These are phyloP conservation scores for Combretum micranthum DNA, from an alignment of 345 rosid species.

Conservation along the genomic window DNA sequence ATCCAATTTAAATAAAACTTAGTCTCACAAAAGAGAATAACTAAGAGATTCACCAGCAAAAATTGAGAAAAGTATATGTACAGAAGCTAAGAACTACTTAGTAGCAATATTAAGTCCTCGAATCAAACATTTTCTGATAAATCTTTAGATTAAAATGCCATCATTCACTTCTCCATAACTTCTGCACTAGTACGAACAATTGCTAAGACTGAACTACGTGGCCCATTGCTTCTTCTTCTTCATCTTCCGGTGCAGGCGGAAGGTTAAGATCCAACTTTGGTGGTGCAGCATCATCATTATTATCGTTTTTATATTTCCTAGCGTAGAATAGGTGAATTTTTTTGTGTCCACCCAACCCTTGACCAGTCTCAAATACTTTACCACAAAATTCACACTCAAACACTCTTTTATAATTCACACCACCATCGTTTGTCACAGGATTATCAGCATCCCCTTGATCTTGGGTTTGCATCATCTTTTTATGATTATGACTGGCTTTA, in stretches of 20 bases:
- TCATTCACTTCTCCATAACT: not conserved
- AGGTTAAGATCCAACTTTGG: conserved; percentile 10
- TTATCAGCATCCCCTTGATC: too few relatives aligned
- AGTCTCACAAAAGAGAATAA: too few relatives aligned
- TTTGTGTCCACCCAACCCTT: conserved; percentile 42
- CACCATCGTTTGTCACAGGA: not conserved
- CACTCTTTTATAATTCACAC: not conserved
- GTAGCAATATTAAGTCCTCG: too few relatives aligned
- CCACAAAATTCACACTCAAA: conserved; percentile 25
- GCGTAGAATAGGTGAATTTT: conserved; percentile 17
- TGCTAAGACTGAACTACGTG: not conserved
- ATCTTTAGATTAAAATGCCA: too few relatives aligned
- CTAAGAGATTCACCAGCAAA: too few relatives aligned
- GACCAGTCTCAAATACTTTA: conserved; percentile 28
- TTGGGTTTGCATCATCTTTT: conserved; percentile 1
- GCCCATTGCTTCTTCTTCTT: not conserved
- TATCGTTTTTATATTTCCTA: not conserved
- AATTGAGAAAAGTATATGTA: too few relatives aligned
- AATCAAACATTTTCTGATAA: too few relatives aligned
- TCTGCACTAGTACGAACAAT: not conserved
- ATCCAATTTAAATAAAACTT: too few relatives aligned
- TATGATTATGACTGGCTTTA: conserved; percentile 18
- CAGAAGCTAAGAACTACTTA: too few relatives aligned
- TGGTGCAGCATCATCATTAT: not conserved
- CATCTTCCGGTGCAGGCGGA: conserved; percentile 4